Evolutionary conservation across 2,329 filamentous ascomycete genomes (phyloP).

Genomic region (Tolypocladium guangdongense): DNA sequence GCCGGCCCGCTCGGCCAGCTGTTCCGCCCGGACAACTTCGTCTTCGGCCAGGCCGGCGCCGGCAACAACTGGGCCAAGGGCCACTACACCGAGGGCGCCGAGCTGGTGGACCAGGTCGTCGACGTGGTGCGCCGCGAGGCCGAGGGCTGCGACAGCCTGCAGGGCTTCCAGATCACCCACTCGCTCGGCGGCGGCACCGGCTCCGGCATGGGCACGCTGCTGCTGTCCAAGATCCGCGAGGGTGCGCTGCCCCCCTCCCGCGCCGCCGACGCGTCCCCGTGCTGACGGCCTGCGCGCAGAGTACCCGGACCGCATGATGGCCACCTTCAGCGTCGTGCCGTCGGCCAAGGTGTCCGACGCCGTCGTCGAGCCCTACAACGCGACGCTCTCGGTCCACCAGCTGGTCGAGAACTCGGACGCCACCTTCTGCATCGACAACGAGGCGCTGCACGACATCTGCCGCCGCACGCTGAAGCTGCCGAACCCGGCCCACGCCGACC

Average conservation of each 20-base stretch:
- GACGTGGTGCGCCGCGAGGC: conserved; percentile 98
- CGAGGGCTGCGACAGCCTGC: conserved; percentile 97
- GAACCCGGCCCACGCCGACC: conserved; percentile 96
- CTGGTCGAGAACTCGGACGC: conserved; percentile 99
- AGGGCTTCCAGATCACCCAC: conserved; percentile 99
- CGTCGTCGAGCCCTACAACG: conserved; percentile 99
- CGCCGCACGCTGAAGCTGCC: conserved; percentile 98
- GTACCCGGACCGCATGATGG: conserved; percentile 99
- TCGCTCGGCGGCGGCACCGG: conserved; percentile 99
- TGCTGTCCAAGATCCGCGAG: conserved; percentile 99
- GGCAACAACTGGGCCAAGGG: conserved; percentile 99
- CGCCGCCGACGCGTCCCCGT: too few relatives aligned
- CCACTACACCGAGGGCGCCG: conserved; percentile 99
- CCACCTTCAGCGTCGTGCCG: conserved; percentile 96
- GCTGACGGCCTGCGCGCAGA: conserved; percentile 33
- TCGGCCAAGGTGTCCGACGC: conserved; percentile 99
- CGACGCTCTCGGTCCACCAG: conserved; percentile 97
- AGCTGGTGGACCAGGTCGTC: conserved; percentile 95
- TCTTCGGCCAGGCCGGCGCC: conserved; percentile 98
- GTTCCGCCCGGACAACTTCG: conserved; percentile 99
- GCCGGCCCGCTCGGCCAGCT: conserved; percentile 97
- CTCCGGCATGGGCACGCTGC: conserved; percentile 98
- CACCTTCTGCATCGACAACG: conserved; percentile 99
- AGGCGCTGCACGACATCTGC: conserved; percentile 99
- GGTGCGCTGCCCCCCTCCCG: background rate